Base-by-base conservation (phyloP, 805 yeast genomes). In the Metschnikowia cubensis region DNA sequence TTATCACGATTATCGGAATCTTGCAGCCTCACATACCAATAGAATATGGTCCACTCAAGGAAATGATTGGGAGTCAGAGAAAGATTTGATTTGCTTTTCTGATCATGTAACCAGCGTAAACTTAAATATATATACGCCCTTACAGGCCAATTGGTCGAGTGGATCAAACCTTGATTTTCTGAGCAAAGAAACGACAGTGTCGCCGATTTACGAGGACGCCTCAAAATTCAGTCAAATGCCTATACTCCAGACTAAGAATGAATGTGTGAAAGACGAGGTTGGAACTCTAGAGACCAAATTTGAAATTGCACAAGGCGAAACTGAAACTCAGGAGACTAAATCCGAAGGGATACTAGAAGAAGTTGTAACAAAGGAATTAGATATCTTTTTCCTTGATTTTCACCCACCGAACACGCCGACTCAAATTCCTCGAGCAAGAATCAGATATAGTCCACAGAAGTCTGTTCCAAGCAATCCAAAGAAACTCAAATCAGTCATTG, bases 1-100 rank as follows among this genome's bases (percentile, higher is more conserved):
- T 20, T 45, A 52, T 18, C 47, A 45, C 7, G 47, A 48, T 42
- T 52, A 51, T 22, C 50, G 49, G 31, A 21, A 42, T 17, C n/a
- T 21, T 18, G 14, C 15, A 15, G 36, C 17, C 7, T 31, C 33
- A 15, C 36, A 38, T 18, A 32, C n/a, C n/a, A 15, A 5, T 18
- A 17, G 20, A 15, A 17, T 18, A 13, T 21, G 21, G 33, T 13
- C 18, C 6, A n/a, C 17, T 10, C 25, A 41, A 8, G 38, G 11
- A 20, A n/a, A 6, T 29, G 13, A 20, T 6, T 39, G 34, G 15
- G 42, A n/a, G 6, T 31, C 29, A 15, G 37, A 42, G n/a, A 20
- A 18, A 10, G 37, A 42, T 32, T 42, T 33, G 37, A 18, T 42
- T 18, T 42, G 45, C 15, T 42, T 3, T 13, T 13, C 45, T n/a